phyloP scores from a whole-genome alignment of 2,329 filamentous ascomycete genomes.

The Ambrosiella beaveri region DNA sequence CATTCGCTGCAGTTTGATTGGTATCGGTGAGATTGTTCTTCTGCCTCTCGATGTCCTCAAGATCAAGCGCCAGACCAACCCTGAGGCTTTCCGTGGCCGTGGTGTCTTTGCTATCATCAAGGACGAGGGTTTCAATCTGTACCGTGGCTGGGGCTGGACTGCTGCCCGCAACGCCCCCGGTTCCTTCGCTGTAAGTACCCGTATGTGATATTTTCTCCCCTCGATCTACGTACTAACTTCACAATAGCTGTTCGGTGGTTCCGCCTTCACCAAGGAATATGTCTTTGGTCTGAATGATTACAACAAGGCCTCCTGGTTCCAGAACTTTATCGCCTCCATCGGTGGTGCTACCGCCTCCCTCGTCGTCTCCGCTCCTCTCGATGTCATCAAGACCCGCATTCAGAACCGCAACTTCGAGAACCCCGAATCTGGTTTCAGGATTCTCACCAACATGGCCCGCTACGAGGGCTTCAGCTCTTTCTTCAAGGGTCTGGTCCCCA shows the following conservation, averaged over 20 bases:
- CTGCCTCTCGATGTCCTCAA: constrained; percentile 93
- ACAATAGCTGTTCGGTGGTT: constrained; percentile 77
- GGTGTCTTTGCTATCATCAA: constrained; percentile 76
- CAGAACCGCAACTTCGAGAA: constrained; percentile 99
- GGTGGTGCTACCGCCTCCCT: constrained; percentile 90
- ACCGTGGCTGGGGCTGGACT: constrained; percentile 95
- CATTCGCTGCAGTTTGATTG: constrained; percentile 52
- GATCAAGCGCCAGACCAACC: constrained; percentile 99
- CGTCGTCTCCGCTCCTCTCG: constrained; percentile 83
- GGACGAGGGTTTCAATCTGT: constrained; percentile 89
- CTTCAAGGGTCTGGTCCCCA: constrained; percentile 95
- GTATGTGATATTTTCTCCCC: background rate
- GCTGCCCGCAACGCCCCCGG: constrained; percentile 92
- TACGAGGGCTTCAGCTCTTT: constrained; percentile 74
- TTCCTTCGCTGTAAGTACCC: constrained; percentile 67
- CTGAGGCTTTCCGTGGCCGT: constrained; percentile 88
- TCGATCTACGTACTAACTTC: background rate
- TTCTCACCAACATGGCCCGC: constrained; percentile 81
- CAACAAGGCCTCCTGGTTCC: constrained; percentile 82
- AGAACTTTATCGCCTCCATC: constrained; percentile 96
- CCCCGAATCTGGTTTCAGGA: constrained; percentile 83
- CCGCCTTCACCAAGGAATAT: constrained; percentile 94
- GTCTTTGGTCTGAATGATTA: constrained; percentile 80
- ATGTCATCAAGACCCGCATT: constrained; percentile 96
- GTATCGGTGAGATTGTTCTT: constrained; percentile 91